Evolutionary conservation across 2,329 filamentous ascomycete species (phyloP), one percentile per base, ranked within the genome.

Genomic region (Fusarium acutatum): DNA sequence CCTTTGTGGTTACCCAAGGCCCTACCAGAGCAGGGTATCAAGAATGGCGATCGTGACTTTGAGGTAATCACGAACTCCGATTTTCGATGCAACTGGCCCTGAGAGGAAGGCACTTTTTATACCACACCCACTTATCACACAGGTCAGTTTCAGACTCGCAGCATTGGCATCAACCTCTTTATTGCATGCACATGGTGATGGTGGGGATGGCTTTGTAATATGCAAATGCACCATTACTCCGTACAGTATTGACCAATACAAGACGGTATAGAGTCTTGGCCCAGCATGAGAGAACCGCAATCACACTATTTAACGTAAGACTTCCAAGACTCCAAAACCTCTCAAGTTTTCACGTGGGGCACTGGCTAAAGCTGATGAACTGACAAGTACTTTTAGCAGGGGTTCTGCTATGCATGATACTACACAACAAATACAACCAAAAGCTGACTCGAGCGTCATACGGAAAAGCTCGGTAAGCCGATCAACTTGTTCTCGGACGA

Each of bases 281-380:
- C 43, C 41, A 44, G 61, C 64, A 73, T 46, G 34, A 60, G 49
- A 59, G 49, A 46, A 53, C 44, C 56, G 67, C 56, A 69, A 75
- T 59, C 50, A 60, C 53, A 66, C 50, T 56, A 63, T 64, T 62
- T 44, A 43, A 65, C 52, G 60, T 54, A 53, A 62, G 59, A 66
- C 57, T 37, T 47, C 54, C 30, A 49, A 30, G 38, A 34, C 24
- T 18, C 34, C 35, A 57, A 60, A 52, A 49, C 75, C 71, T 77
- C 64, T 74, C 54, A 52, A 57, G 59, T 40, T 62, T 54, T 77
- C 75, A 75, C 75, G 74, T 77, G 75, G 72, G 70, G 44, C 40
- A 43, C 37, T 64, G 54, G 69, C 47, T 49, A 62, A 50, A 64
- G 46, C 65, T 62, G 71, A 63, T 71, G 72, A 66, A 68, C 59